Percentiles rank a stretch among this genome's conserved stretches.
Evolutionary conservation across 192 early-diverging fungal species (phyloP).

Genomic region (Backusella westeae): DNA sequence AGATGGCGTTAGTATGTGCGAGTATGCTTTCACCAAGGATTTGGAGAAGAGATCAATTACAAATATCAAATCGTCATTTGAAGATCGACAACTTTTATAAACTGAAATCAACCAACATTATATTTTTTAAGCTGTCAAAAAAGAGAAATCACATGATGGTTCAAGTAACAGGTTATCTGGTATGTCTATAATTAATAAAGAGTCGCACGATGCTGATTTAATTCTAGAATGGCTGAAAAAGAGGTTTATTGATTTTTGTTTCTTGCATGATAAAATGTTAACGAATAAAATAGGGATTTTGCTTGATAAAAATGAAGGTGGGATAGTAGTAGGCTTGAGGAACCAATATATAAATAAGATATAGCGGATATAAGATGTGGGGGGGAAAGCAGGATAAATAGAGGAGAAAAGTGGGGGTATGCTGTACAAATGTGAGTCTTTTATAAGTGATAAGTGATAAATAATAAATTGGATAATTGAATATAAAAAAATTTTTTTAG

Average conservation of each 20-base stretch:
- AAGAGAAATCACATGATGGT: not conserved
- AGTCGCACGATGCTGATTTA: not conserved
- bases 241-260: not conserved
- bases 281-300: not conserved
- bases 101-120: too few species aligned
- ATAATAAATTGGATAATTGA: not conserved
- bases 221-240: not conserved
- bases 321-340: not conserved
- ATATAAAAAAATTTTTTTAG: not conserved
- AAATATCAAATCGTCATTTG: not conserved
- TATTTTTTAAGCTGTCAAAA: not conserved
- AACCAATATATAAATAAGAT: not conserved
- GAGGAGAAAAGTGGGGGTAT: not conserved
- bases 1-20: not conserved
- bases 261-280: slow-evolving; percentile 1
- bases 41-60: not conserved
- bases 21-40: not conserved
- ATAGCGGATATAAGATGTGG: not conserved
- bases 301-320: slow-evolving; percentile 6
- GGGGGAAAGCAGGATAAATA: not conserved
- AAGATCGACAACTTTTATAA: not conserved
- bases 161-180: too few species aligned
- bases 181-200: too few species aligned
- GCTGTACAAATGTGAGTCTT: not conserved
- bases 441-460: not conserved